Evolutionary conservation across 495 filamentous ascomycete genomes (phyloP).

Genomic region (Penicillium canariense): DNA sequence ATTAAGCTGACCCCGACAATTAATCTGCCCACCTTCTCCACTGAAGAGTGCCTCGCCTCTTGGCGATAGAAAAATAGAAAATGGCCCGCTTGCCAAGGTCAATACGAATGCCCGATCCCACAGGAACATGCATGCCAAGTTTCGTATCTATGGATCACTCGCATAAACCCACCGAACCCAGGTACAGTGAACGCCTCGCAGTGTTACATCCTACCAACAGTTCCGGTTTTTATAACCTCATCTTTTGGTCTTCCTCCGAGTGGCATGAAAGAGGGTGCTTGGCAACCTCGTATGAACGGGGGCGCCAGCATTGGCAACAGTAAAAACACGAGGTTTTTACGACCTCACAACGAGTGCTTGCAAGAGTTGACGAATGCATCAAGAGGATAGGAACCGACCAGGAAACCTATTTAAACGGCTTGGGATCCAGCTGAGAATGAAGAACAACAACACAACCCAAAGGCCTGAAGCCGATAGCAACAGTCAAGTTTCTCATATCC

Average conservation of each 20-base stretch:
- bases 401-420: neutral
- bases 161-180: neutral
- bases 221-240: neutral
- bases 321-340: neutral
- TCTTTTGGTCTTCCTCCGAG: neutral
- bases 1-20: no score
- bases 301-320: neutral
- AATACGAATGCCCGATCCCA: neutral
- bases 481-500: neutral
- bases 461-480: neutral
- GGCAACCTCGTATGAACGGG: neutral
- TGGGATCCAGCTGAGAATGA: neutral
- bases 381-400: neutral
- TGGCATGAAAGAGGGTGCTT: neutral
- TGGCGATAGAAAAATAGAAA: neutral
- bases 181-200: neutral
- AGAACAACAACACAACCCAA: neutral
- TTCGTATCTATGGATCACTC: neutral
- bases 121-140: neutral
- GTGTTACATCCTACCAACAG: neutral
- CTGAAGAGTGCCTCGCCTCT: neutral
- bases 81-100: neutral
- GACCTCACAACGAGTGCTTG: neutral
- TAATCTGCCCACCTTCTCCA: no score
- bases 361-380: neutral